phyloP scores from a whole-genome alignment of 2,329 filamentous ascomycete species.

The Epichloe gansuensis region DNA sequence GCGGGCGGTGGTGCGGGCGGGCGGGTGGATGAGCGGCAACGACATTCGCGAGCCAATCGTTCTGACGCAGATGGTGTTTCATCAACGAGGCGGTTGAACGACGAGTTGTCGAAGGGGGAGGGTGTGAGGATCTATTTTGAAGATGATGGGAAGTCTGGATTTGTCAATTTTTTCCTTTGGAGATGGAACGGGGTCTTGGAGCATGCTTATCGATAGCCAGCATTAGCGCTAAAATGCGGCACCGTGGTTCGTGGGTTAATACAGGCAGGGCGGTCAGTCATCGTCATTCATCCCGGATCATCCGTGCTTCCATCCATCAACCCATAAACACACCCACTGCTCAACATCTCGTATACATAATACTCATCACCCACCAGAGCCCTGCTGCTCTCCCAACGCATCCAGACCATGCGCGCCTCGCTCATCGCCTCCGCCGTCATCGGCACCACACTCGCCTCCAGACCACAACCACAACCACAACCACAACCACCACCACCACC shows the following conservation, averaged over 20 bases:
- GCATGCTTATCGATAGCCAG: too few species aligned
- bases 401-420: conserved; percentile 7
- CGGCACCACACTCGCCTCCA: conserved; percentile 16
- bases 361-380: neutral
- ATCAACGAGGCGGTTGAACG: neutral
- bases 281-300: too few species aligned
- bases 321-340: too few species aligned
- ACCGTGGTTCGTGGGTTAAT: too few species aligned
- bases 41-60: neutral
- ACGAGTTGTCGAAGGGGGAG: neutral
- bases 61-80: neutral
- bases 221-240: too few species aligned
- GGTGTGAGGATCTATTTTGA: neutral
- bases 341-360: neutral
- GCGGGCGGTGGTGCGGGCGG: neutral
- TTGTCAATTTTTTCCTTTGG: neutral
- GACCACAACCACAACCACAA: conserved; percentile 4
- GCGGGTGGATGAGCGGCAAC: neutral
- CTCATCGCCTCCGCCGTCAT: conserved; percentile 11
- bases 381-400: neutral
- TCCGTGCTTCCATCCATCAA: too few species aligned
- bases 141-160: neutral
- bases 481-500: conserved; percentile 3
- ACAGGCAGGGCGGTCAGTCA: too few species aligned
- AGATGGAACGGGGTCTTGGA: too few species aligned